phyloP scores from a whole-genome alignment of 2,329 filamentous ascomycete genomes.

The Coleophoma crateriformis region DNA sequence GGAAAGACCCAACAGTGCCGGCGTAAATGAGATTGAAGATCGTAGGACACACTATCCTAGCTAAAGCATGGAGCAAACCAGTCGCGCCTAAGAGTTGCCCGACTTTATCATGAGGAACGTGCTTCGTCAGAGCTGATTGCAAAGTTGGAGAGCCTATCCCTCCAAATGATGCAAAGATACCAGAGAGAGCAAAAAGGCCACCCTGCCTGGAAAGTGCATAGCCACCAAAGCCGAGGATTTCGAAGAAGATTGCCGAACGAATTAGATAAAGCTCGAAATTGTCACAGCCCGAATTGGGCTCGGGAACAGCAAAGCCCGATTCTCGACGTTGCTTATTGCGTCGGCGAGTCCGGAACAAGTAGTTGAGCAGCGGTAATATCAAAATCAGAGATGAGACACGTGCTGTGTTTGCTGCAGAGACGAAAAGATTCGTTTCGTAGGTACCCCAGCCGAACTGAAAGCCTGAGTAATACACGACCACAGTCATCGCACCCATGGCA shows the following conservation, averaged over 20 bases:
- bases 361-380: slow-evolving; percentile 71
- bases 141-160: slow-evolving; percentile 82
- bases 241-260: slow-evolving; percentile 68
- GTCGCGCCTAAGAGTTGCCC: slow-evolving; percentile 86
- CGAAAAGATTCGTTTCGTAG: slow-evolving; percentile 72
- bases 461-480: slow-evolving; percentile 79
- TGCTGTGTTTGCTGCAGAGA: slow-evolving; percentile 70
- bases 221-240: slow-evolving; percentile 69
- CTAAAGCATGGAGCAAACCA: slow-evolving; percentile 78
- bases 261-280: slow-evolving; percentile 72
- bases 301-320: slow-evolving; percentile 50
- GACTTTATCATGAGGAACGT: slow-evolving; percentile 75
- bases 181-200: slow-evolving; percentile 63
- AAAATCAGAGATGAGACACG: slow-evolving; percentile 72
- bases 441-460: slow-evolving; percentile 79
- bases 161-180: slow-evolving; percentile 69
- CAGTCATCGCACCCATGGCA: slow-evolving; percentile 73
- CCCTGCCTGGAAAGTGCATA: slow-evolving; percentile 63
- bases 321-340: slow-evolving; percentile 35
- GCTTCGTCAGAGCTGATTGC: slow-evolving; percentile 82
- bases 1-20: slow-evolving; percentile 69
- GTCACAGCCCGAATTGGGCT: slow-evolving; percentile 57
- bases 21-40: slow-evolving; percentile 85
- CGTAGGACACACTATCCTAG: slow-evolving; percentile 72
- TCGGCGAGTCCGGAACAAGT: slow-evolving; percentile 55